phyloP scores from a whole-genome alignment of 2,329 filamentous ascomycete genomes.

The Pseudogymnoascus destructans region DNA sequence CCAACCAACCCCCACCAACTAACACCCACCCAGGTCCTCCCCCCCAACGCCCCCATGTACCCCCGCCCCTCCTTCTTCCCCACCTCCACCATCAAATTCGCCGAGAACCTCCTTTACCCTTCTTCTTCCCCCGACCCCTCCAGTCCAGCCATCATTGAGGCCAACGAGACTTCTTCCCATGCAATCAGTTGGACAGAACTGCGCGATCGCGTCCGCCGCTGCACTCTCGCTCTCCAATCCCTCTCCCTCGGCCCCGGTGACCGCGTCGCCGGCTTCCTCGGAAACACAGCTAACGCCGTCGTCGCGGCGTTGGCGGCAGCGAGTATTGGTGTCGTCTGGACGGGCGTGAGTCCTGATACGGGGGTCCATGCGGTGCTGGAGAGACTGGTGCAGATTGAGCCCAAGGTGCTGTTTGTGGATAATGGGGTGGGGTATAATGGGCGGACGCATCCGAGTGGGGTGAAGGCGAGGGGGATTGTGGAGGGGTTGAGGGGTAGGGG shows the following conservation, averaged over 20 bases:
- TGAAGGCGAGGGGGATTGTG: conserved; percentile 69
- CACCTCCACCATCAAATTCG: conserved; percentile 74
- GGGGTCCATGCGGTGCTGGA: conserved; percentile 86
- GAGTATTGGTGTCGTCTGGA: conserved; percentile 81
- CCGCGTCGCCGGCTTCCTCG: conserved; percentile 62
- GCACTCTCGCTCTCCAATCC: conserved; percentile 55
- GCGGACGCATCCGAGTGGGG: conserved; percentile 67
- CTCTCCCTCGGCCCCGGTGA: conserved; percentile 45
- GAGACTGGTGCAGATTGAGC: conserved; percentile 71
- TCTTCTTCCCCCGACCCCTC: conserved; percentile 41
- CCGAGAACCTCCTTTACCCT: conserved; percentile 86
- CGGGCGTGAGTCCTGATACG: conserved; percentile 81
- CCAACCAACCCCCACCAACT: not conserved
- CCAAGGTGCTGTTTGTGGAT: conserved; percentile 71
- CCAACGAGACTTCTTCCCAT: conserved; percentile 53
- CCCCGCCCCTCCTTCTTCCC: conserved; percentile 79
- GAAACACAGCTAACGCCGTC: conserved; percentile 77
- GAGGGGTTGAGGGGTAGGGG: conserved; percentile 39
- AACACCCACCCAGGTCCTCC: conserved; percentile 44
- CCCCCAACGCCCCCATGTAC: conserved; percentile 58
- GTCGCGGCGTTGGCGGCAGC: conserved; percentile 79
- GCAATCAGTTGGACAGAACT: conserved; percentile 66
- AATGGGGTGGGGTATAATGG: conserved; percentile 85
- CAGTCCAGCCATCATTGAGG: conserved; percentile 61
- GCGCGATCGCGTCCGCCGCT: conserved; percentile 62